A percentile compares a stretch with the other conserved stretches of the same genome.
Evolutionary conservation across 805 yeast genomes (phyloP).

Genomic region (Wickerhamomyces rabaulensis): DNA sequence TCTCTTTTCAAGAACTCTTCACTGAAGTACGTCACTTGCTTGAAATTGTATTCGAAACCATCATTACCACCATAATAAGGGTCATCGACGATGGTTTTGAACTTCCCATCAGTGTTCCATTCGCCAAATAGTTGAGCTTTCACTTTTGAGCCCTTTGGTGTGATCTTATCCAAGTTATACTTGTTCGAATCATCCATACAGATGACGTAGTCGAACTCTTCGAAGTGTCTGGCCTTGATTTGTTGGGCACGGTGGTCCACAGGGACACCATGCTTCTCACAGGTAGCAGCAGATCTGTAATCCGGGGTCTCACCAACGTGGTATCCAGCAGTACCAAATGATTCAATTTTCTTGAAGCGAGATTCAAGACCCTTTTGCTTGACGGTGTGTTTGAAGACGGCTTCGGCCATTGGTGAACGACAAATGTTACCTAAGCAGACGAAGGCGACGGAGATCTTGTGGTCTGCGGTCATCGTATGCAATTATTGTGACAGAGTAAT

Average conservation of each 20-base stretch:
- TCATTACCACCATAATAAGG: slow-evolving; percentile 88
- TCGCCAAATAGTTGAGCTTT: slow-evolving; percentile 68
- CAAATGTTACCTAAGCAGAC: slow-evolving; percentile 91
- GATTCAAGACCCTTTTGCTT: slow-evolving; percentile 38
- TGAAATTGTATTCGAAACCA: slow-evolving; percentile 77
- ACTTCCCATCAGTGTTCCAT: slow-evolving; percentile 55
- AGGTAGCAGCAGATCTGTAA: slow-evolving; percentile 60
- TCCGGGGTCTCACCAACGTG: slow-evolving; percentile 86
- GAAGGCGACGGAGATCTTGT: slow-evolving; percentile 63
- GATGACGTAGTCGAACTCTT: slow-evolving; percentile 59
- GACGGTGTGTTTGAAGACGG: slow-evolving; percentile 70
- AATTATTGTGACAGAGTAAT: too few species aligned
- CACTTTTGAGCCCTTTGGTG: slow-evolving; percentile 46
- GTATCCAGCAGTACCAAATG: slow-evolving; percentile 85
- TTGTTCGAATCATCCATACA: slow-evolving; percentile 67
- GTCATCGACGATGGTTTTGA: slow-evolving; percentile 65
- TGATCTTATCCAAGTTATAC: slow-evolving; percentile 42
- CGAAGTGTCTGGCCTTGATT: slow-evolving; percentile 44
- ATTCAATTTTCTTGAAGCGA: slow-evolving; percentile 59
- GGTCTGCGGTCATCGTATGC: background rate
- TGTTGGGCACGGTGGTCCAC: slow-evolving; percentile 74
- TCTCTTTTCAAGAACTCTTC: slow-evolving; percentile 60
- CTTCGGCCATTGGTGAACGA: slow-evolving; percentile 98
- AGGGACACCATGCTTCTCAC: slow-evolving; percentile 67
- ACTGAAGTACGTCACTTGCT: slow-evolving; percentile 72